phyloP scores from a whole-genome alignment of 176 grass and related monocot genomes.

The Phoenix dactylifera region DNA sequence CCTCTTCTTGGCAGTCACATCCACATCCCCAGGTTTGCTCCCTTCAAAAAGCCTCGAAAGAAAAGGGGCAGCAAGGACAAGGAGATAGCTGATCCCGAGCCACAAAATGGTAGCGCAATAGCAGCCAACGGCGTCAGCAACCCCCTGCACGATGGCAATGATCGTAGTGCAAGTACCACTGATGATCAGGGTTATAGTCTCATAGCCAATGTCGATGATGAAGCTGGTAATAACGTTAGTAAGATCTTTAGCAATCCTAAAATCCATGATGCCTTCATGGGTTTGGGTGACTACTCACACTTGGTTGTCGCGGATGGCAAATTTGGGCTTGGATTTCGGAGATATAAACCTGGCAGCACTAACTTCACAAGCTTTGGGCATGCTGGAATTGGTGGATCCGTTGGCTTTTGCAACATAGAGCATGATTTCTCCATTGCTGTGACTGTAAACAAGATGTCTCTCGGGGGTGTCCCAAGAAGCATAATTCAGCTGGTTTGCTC shows the following conservation, averaged over 20 bases:
- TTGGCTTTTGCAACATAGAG: conserved; percentile 61
- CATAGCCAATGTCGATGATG: conserved; percentile 18
- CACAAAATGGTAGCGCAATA: background rate
- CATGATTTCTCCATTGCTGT: conserved; percentile 69
- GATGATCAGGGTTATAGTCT: conserved; percentile 36
- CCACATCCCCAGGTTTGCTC: conserved; percentile 46
- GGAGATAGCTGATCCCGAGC: background rate
- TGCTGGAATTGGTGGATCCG: conserved; percentile 78
- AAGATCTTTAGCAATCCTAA: conserved; percentile 48
- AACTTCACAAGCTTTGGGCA: conserved; percentile 52
- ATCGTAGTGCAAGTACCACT: background rate
- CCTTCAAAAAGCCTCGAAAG: conserved; percentile 35
- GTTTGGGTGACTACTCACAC: conserved; percentile 33
- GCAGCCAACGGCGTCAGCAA: background rate
- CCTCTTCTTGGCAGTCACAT: conserved; percentile 57
- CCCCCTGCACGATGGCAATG: background rate
- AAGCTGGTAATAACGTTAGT: background rate
- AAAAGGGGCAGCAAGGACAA: conserved; percentile 13
- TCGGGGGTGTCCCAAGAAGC: conserved; percentile 56
- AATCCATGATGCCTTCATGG: conserved; percentile 59
- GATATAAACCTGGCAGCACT: conserved; percentile 29
- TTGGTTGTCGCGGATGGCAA: conserved; percentile 48
- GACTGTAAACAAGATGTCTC: conserved; percentile 82
- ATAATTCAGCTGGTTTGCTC: conserved; percentile 64
- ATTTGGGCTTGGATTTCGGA: conserved; percentile 86